Evolutionary conservation across 192 early-diverging fungal species (phyloP).

Genomic region (Umbelopsis vinacea): DNA sequence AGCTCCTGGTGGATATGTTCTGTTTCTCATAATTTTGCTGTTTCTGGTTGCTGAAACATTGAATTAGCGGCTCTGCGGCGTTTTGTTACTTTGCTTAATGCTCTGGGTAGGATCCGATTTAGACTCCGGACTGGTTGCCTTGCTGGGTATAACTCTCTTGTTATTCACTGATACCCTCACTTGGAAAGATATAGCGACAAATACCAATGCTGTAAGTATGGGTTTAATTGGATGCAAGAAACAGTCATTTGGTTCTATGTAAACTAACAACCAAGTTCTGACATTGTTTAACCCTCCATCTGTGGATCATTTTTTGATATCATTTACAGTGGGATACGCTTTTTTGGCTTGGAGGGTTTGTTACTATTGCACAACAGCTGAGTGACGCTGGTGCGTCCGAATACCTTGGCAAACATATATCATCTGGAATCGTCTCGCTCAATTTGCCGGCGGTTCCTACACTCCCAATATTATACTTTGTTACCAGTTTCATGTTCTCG

Average conservation of each 20-base stretch:
- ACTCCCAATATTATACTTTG: slow-evolving; percentile 65
- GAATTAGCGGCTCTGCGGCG: slow-evolving; percentile 30
- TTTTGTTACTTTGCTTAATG: slow-evolving; percentile 57
- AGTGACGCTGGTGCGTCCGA: slow-evolving; percentile 68
- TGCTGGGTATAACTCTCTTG: slow-evolving; percentile 61
- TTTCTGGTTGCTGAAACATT: no score
- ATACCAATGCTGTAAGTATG: slow-evolving; percentile 58
- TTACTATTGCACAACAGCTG: slow-evolving; percentile 76
- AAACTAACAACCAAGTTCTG: not conserved
- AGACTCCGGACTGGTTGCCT: slow-evolving; percentile 71
- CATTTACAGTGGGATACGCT: slow-evolving; percentile 73
- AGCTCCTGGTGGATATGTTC: no score
- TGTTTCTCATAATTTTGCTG: not conserved
- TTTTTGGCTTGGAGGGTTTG: slow-evolving; percentile 82
- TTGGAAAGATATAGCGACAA: slow-evolving; percentile 71
- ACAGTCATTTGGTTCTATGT: not conserved
- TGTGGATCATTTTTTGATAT: not conserved
- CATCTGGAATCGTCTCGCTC: slow-evolving; percentile 39
- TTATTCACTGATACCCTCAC: slow-evolving; percentile 60
- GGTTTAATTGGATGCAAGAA: slow-evolving; percentile 8
- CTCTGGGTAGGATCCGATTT: slow-evolving; percentile 68
- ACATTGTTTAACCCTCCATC: not conserved
- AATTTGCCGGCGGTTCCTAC: slow-evolving; percentile 42
- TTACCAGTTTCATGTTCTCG: slow-evolving; percentile 77
- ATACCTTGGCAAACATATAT: slow-evolving; percentile 65